A percentile compares a stretch with the other conserved stretches of the same genome.
These are phyloP conservation scores for Diutina ranongensis DNA, from an alignment of 1,139 yeast species.

Conservation along the genomic window DNA sequence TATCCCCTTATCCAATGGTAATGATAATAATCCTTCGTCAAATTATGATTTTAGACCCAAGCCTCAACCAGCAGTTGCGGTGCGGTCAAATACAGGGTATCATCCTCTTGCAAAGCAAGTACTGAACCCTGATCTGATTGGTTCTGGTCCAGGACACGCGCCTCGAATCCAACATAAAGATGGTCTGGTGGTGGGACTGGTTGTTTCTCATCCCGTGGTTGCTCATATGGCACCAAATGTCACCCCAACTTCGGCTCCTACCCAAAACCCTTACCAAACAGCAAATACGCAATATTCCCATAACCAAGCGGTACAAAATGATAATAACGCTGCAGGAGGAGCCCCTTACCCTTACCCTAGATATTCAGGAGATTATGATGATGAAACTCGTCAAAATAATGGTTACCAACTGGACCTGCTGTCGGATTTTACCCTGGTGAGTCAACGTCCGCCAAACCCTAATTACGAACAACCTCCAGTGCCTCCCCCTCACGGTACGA, in stretches of 20 bases:
- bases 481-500: not conserved
- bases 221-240: not conserved
- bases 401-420: conserved; percentile 3
- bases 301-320: conserved; percentile 17
- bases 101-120: not conserved
- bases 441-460: conserved; percentile 2
- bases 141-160: not conserved
- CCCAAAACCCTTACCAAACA: not conserved
- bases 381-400: not conserved
- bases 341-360: not conserved
- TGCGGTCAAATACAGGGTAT: not conserved
- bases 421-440: conserved; percentile 3
- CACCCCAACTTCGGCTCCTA: not conserved
- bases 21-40: too few species aligned
- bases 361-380: not conserved
- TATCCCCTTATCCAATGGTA: not conserved
- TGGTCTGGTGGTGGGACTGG: conserved; percentile 4
- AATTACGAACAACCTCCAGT: not conserved
- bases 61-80: not conserved
- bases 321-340: conserved; percentile 9
- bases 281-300: conserved; percentile 7
- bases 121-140: not conserved
- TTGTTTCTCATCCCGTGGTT: not conserved
- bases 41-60: not conserved
- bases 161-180: not conserved